phyloP scores from a whole-genome alignment of 23 red algal species.

The Cyanidium caldarium region DNA sequence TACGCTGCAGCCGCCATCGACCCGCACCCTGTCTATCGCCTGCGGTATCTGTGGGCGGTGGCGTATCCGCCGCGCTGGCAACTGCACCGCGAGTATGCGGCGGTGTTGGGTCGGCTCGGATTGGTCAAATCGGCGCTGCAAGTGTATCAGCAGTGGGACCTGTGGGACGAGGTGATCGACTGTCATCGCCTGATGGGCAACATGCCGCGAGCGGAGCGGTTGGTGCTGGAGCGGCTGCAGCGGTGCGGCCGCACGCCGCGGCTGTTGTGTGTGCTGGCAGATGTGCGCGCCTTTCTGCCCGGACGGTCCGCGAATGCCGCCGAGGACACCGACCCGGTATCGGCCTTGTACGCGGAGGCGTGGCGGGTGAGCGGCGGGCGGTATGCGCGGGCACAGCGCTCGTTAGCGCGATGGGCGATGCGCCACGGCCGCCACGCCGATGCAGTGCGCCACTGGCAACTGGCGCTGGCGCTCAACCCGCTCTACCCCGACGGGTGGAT shows the following conservation, averaged over 20 bases:
- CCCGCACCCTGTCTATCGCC: slow-evolving; percentile 23
- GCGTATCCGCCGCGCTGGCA: slow-evolving; percentile 56
- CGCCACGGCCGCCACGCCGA: slow-evolving; percentile 22
- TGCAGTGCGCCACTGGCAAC: slow-evolving; percentile 29
- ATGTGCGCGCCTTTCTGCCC: slow-evolving; percentile 20
- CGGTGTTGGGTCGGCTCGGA: slow-evolving; percentile 68
- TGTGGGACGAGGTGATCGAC: slow-evolving; percentile 86
- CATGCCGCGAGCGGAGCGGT: slow-evolving; percentile 28
- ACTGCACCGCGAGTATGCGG: slow-evolving; percentile 56
- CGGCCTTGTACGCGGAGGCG: slow-evolving; percentile 29
- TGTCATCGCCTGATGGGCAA: slow-evolving; percentile 87
- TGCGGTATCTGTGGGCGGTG: slow-evolving; percentile 29
- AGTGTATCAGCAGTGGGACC: slow-evolving; percentile 60
- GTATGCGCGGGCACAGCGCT: slow-evolving; percentile 71
- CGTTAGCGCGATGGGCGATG: slow-evolving; percentile 37
- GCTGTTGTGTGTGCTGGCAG: slow-evolving; percentile 66
- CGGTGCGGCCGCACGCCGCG: slow-evolving; percentile 21
- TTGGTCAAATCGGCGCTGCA: slow-evolving; percentile 79
- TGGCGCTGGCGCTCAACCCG: slow-evolving; percentile 49
- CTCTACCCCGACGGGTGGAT: slow-evolving; percentile 90
- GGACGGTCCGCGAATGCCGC: background rate
- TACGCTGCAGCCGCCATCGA: background rate
- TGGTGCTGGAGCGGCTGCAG: slow-evolving; percentile 43
- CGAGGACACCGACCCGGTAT: slow-evolving; percentile 13
- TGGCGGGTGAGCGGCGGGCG: slow-evolving; percentile 58